Evolutionary conservation across 495 filamentous ascomycete species (phyloP).

Genomic region (Apodospora peruviana): DNA sequence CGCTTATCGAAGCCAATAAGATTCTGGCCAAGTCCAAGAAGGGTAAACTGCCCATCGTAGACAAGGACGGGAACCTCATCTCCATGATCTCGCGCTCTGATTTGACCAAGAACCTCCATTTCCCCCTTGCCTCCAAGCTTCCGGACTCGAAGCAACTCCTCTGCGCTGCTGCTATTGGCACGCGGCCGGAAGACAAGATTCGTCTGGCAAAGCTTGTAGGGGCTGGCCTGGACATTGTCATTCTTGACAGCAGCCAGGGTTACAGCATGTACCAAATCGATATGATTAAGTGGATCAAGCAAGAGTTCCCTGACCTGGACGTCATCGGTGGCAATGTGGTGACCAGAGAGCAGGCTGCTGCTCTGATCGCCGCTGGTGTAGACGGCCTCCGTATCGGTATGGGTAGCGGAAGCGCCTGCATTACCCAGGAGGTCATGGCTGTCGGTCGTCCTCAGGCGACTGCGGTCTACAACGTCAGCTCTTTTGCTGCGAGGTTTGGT

Average conservation of each 20-base stretch:
- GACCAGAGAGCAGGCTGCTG: slow-evolving; percentile 87
- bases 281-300: slow-evolving; percentile 94
- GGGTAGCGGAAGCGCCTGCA: slow-evolving; percentile 96
- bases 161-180: slow-evolving; percentile 90
- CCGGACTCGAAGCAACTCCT: slow-evolving; percentile 97
- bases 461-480: slow-evolving; percentile 79
- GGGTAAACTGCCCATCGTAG: slow-evolving; percentile 96
- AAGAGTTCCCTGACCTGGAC: slow-evolving; percentile 75
- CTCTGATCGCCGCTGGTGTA: slow-evolving; percentile 86
- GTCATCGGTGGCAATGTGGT: slow-evolving; percentile 99
- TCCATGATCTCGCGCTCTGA: slow-evolving; percentile 95
- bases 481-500: slow-evolving; percentile 87
- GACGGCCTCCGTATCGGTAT: slow-evolving; percentile 98
- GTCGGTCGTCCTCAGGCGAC: slow-evolving; percentile 93
- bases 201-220: slow-evolving; percentile 86
- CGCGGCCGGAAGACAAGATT: slow-evolving; percentile 82
- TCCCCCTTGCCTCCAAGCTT: slow-evolving; percentile 92
- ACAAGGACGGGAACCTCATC: slow-evolving; percentile 77
- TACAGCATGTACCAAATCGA: slow-evolving; percentile 96
- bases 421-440: slow-evolving; percentile 99
- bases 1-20: slow-evolving; percentile 80
- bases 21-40: slow-evolving; percentile 96
- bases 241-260: slow-evolving; percentile 93
- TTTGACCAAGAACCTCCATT: slow-evolving; percentile 98
- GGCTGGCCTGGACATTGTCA: slow-evolving; percentile 90